Conservation (phyloP, 2,329 filamentous ascomycete genomes). For the Cordyceps cicadae region DNA sequence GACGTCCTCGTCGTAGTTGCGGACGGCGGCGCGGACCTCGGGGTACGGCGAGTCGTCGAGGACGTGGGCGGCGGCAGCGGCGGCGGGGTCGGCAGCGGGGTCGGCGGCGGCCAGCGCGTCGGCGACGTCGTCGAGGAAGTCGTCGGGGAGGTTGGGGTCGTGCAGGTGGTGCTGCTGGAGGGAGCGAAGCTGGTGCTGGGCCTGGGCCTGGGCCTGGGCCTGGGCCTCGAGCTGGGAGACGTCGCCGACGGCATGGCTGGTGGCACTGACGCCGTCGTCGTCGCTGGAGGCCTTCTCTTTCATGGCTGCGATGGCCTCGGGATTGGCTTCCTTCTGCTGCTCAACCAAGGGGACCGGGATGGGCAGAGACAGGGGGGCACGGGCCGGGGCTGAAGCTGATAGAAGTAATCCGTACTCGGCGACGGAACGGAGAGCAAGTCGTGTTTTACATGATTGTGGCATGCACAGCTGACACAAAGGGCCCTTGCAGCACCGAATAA, state of each 20-base stretch:
- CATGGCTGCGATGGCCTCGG: not conserved
- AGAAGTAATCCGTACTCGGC: not conserved
- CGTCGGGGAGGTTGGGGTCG: constrained; percentile 37
- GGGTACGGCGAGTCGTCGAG: constrained; percentile 13
- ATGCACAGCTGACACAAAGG: not conserved
- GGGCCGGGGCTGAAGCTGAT: not conserved
- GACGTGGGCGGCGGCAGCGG: constrained; percentile 75
- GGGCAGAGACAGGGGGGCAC: not conserved
- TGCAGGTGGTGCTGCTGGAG: constrained; percentile 38
- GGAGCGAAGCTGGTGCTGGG: constrained; percentile 23
- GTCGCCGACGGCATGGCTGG: not conserved
- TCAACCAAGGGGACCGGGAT: too few species aligned
- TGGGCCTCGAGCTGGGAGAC: constrained; percentile 7
- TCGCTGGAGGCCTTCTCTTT: constrained; percentile 1
- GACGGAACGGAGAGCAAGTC: not conserved
- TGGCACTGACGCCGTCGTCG: not conserved
- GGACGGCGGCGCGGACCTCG: constrained; percentile 11
- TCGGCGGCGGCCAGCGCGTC: constrained; percentile 42
- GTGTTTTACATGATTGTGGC: not conserved
- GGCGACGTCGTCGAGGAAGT: constrained; percentile 51
- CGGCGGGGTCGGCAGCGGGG: constrained; percentile 47
- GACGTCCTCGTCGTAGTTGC: constrained; percentile 9
- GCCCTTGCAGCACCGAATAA: not conserved
- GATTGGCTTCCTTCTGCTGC: too few species aligned
- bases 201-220: too few species aligned